Evolutionary conservation across 2,329 filamentous ascomycete species (phyloP), one percentile per base, ranked within the genome.

Genomic region (Ascochyta clinopodiicola): DNA sequence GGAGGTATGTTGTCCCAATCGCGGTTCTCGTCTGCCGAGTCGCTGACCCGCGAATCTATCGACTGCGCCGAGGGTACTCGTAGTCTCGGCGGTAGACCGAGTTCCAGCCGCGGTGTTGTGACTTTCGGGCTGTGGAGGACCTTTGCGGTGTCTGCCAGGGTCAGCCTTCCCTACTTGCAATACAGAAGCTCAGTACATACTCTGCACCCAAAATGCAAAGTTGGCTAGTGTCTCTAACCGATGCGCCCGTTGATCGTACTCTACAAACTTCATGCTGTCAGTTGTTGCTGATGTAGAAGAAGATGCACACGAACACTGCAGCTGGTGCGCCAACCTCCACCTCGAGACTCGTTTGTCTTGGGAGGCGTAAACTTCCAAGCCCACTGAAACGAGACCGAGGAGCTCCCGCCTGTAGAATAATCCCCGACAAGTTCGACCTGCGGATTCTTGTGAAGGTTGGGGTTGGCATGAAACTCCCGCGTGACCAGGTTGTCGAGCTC

Each of bases 361-460:
- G 95, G 95, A 8, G 95, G 91, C 72, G 90, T 92, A 92, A 94
- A 99, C 80, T 89, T 95, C 95, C 95, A 99, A 7, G 89, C 88
- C 92, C 94, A 99, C 62, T 94, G 89, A 72, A 97, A 97, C 31
- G 92, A 88, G 27, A 96, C 88, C 1, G 91, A 94, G 6, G 89
- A 81, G 68, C 82, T 91, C n/a, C 94, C 93, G 29, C 84, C 87
- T 0, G 95, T 99, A 2, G 86, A 84, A 72, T 90, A 97, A 74
- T 96, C 92, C 3, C 95, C 95, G n/a, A 99, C 88, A 39, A 98
- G 83, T 69, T 96, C 90, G 35, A 99, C 95, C 72, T 98, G 98
- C 50, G 92, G 85, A 72, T 97, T 98, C 74, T 96, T 98, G 80
- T 99, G 95, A 51, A 99, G 81, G 71, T 99, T 99, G 0, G 95